phyloP scores from a whole-genome alignment of 495 filamentous ascomycete species.

The Podospora sp. region DNA sequence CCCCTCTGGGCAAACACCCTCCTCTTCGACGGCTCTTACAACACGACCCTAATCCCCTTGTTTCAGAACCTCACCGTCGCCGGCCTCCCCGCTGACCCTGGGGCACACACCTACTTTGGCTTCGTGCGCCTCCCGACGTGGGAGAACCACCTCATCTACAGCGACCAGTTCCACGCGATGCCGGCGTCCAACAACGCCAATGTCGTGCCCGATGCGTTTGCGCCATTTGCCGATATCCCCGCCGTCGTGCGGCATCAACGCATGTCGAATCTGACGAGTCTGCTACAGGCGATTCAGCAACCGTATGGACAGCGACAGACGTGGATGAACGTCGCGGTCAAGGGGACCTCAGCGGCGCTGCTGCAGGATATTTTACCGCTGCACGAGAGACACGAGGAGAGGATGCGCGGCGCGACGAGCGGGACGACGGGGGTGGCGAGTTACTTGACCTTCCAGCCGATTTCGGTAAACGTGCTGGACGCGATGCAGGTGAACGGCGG shows the following conservation, averaged over 20 bases:
- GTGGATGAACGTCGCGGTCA: slow-evolving; percentile 26
- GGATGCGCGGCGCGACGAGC: slow-evolving; percentile 15
- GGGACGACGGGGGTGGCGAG: slow-evolving; percentile 19
- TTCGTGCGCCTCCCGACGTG: slow-evolving; percentile 14
- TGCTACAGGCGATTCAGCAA: slow-evolving; percentile 20
- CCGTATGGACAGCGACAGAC: slow-evolving; percentile 22
- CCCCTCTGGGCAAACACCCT: slow-evolving; percentile 29
- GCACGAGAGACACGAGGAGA: slow-evolving; percentile 19
- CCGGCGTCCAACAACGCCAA: slow-evolving; percentile 1
- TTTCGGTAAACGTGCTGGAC: slow-evolving; percentile 29
- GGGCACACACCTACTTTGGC: slow-evolving; percentile 31
- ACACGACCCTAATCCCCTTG: slow-evolving; percentile 28
- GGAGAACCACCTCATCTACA: slow-evolving; percentile 23
- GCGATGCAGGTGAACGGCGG: slow-evolving; percentile 37
- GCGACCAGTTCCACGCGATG: slow-evolving; percentile 28
- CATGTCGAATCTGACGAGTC: slow-evolving; percentile 21
- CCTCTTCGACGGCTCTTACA: slow-evolving; percentile 24
- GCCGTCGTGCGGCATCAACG: slow-evolving; percentile 14
- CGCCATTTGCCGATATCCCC: slow-evolving; percentile 11
- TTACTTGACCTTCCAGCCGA: slow-evolving; percentile 28
- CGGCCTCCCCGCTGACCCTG: slow-evolving; percentile 24
- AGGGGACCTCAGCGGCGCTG: slow-evolving; percentile 20
- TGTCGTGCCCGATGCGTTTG: slow-evolving; percentile 23
- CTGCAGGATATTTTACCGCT: slow-evolving; percentile 26
- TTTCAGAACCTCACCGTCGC: slow-evolving; percentile 30